phyloP scores from a whole-genome alignment of 495 filamentous ascomycete species.

The Platismatia glauca region DNA sequence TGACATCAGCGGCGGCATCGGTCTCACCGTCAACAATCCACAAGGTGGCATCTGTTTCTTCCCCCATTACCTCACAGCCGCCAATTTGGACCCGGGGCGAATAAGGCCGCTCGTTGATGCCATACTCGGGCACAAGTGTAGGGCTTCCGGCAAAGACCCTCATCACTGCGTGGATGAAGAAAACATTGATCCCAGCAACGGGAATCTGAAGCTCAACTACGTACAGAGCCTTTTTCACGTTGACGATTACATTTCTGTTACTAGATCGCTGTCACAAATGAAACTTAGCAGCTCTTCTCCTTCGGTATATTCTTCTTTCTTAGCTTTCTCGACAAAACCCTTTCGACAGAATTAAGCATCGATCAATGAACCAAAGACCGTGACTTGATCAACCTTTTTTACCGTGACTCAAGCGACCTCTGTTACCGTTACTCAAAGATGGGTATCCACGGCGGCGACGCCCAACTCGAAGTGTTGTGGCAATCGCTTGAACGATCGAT shows the following conservation, averaged over 20 bases:
- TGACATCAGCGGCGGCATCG: not conserved
- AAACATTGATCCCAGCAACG: slow-evolving; percentile 22
- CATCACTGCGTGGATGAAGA: slow-evolving; percentile 23
- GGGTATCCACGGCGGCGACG: too few species aligned
- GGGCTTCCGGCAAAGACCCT: slow-evolving; percentile 24
- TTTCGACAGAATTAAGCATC: too few species aligned
- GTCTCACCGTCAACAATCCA: not conserved
- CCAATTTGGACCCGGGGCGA: not conserved
- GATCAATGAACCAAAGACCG: too few species aligned
- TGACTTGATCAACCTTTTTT: too few species aligned
- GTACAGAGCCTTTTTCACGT: slow-evolving; percentile 21
- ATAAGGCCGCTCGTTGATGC: slow-evolving; percentile 18
- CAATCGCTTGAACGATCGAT: too few species aligned
- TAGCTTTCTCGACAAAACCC: too few species aligned
- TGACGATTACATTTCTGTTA: slow-evolving; percentile 12
- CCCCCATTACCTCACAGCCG: not conserved
- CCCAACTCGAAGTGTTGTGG: too few species aligned
- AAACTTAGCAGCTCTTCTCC: too few species aligned
- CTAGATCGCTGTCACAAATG: not conserved
- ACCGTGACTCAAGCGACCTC: too few species aligned
- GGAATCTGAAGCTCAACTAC: slow-evolving; percentile 26
- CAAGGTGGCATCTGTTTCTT: not conserved
- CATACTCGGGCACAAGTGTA: slow-evolving; percentile 20
- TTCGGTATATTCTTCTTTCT: too few species aligned
- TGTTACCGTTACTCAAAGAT: too few species aligned